Evolutionary conservation across 73 alveolate species (phyloP).

Genomic region (Paramecium pentaurelia): DNA sequence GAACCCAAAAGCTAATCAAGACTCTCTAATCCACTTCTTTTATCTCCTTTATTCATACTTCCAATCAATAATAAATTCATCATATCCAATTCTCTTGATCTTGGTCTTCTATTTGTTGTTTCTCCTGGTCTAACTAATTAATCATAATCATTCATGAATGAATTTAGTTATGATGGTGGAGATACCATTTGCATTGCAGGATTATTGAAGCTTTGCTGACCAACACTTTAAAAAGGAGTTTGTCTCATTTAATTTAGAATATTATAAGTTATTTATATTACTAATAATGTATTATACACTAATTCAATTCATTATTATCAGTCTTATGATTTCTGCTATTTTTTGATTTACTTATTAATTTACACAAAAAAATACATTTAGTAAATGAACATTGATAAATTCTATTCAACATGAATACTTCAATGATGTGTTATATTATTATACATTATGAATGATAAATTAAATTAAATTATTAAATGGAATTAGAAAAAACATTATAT

Average conservation of each 20-base stretch:
- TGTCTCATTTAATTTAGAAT: neutral
- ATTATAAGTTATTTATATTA: neutral
- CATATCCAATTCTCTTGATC: constrained; percentile 31
- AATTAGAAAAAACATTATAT: constrained; percentile 30
- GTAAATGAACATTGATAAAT: no score
- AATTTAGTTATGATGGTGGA: neutral
- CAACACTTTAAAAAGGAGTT: constrained; percentile 30
- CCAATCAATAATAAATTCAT: constrained; percentile 36
- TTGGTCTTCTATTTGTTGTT: neutral
- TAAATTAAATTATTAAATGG: neutral
- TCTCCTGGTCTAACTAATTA: neutral
- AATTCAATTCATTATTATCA: neutral
- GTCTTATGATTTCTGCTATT: neutral
- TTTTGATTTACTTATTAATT: neutral
- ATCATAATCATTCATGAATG: constrained; percentile 4
- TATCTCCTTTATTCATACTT: constrained; percentile 6
- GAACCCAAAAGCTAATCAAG: neutral
- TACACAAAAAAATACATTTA: neutral
- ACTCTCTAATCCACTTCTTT: constrained; percentile 40
- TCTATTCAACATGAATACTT: neutral
- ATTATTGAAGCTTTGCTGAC: neutral
- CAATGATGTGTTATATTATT: neutral
- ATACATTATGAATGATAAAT: neutral
- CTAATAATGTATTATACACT: neutral
- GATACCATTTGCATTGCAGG: neutral